A percentile compares a stretch with the other conserved stretches of the same genome.
These are phyloP conservation scores for Amanita exitialis DNA, from an alignment of 768 basidiomycete species.

Conservation along the genomic window DNA sequence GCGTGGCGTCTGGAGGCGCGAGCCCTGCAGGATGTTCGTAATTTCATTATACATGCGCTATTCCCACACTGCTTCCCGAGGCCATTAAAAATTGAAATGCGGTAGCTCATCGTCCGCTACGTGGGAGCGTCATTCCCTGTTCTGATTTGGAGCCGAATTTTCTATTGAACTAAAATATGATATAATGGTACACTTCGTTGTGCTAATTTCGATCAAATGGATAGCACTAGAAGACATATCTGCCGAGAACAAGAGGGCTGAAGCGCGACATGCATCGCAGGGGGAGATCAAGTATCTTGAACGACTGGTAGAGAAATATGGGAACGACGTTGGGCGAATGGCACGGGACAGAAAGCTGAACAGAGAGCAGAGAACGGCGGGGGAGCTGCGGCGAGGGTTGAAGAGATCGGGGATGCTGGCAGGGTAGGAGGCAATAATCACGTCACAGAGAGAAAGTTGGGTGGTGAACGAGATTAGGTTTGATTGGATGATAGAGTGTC, in stretches of 20 bases:
- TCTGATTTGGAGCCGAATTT: not conserved
- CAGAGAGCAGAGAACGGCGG: slow-evolving; percentile 74
- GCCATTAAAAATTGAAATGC: too few relatives aligned
- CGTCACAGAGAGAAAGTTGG: slow-evolving; percentile 15
- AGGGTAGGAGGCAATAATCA: slow-evolving; percentile 2
- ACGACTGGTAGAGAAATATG: slow-evolving; percentile 60
- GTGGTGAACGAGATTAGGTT: slow-evolving; percentile 24
- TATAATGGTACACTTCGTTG: not conserved
- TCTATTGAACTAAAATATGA: not conserved
- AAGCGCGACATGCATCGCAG: slow-evolving; percentile 52
- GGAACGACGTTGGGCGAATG: slow-evolving; percentile 67
- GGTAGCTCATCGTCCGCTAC: not conserved
- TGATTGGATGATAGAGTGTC: slow-evolving; percentile 1
- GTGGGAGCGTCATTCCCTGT: not conserved
- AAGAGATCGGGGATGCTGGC: slow-evolving; percentile 37
- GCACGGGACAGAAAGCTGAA: slow-evolving; percentile 72
- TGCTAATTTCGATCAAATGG: not conserved
- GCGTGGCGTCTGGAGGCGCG: not conserved
- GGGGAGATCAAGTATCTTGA: slow-evolving; percentile 63
- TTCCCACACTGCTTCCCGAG: too few relatives aligned
- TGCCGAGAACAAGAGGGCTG: slow-evolving; percentile 12
- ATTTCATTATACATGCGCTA: not conserved
- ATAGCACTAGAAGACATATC: slow-evolving; percentile 62
- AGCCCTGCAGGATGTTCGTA: not conserved
- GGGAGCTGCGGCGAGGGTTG: slow-evolving; percentile 60